Evolutionary conservation across 2,329 filamentous ascomycete genomes (phyloP).

Genomic region (Ceratocystis eucalypticola): DNA sequence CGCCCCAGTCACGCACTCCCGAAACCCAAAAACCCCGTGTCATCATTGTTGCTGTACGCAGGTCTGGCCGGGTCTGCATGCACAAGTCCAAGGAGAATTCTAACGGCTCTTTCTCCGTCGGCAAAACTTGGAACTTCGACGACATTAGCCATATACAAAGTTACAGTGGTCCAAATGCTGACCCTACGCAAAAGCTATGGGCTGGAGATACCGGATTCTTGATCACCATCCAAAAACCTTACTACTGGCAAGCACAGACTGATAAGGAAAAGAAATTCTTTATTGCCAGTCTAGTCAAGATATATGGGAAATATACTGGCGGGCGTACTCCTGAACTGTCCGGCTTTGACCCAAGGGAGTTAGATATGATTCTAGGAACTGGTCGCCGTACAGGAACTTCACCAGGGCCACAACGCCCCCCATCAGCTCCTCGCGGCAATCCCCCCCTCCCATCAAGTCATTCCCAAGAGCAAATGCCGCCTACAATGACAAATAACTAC

Average conservation of each 20-base stretch:
- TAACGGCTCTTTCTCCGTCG: conserved; percentile 90
- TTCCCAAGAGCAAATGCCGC: conserved; percentile 9
- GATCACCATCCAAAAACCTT: conserved; percentile 81
- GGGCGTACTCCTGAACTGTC: conserved; percentile 64
- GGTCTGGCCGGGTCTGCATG: conserved; percentile 82
- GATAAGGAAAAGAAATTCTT: conserved; percentile 98
- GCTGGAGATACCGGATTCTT: conserved; percentile 73
- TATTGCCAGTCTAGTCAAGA: conserved; percentile 89
- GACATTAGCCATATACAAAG: conserved; percentile 76
- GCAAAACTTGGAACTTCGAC: conserved; percentile 95
- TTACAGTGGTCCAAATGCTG: conserved; percentile 49
- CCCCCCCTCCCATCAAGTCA: conserved; percentile 23
- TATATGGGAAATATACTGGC: conserved; percentile 90
- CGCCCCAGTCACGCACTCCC: conserved; percentile 55
- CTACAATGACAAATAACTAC: conserved; percentile 10
- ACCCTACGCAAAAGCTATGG: conserved; percentile 55
- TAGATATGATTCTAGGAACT: conserved; percentile 58
- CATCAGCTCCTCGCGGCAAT: conserved; percentile 23
- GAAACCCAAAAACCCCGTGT: conserved; percentile 75
- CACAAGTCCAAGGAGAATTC: conserved; percentile 95
- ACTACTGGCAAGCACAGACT: conserved; percentile 91
- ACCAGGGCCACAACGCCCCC: conserved; percentile 2
- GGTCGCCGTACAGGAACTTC: conserved; percentile 26
- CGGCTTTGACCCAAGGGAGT: conserved; percentile 70
- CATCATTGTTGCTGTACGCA: conserved; percentile 85